Conservation (phyloP, 495 filamentous ascomycete genomes). For the Penicillium argentinense region DNA sequence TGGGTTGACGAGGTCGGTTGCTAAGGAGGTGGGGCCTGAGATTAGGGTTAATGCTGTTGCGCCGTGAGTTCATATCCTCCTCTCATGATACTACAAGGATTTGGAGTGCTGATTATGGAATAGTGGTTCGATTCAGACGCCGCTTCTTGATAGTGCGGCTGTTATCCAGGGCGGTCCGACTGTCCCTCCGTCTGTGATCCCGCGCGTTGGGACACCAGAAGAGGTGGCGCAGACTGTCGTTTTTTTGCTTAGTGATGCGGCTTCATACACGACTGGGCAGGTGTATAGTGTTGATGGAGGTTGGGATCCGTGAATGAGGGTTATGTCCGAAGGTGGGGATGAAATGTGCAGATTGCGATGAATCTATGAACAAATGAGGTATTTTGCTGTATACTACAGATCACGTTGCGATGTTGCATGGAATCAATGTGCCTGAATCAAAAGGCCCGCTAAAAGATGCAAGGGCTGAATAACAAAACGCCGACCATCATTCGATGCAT, state of each 20-base stretch:
- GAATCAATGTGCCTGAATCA: too few relatives aligned
- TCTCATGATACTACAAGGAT: too few relatives aligned
- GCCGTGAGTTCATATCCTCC: constrained; percentile 39
- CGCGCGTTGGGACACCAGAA: constrained; percentile 42
- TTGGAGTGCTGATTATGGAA: too few relatives aligned
- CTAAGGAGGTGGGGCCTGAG: constrained; percentile 55
- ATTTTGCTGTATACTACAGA: too few relatives aligned
- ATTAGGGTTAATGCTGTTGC: constrained; percentile 62
- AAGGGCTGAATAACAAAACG: too few relatives aligned
- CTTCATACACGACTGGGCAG: constrained; percentile 53
- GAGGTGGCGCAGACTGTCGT: constrained; percentile 55
- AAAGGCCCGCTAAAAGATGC: too few relatives aligned
- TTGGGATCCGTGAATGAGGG: constrained; percentile 25
- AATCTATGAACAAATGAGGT: too few relatives aligned
- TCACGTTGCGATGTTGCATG: too few relatives aligned
- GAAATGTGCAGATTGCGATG: neutral
- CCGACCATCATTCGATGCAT: neutral
- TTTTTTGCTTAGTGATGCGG: constrained; percentile 57
- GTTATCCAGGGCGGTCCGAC: constrained; percentile 33
- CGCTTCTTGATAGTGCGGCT: constrained; percentile 38
- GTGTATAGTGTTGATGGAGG: constrained; percentile 45
- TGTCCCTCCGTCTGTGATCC: constrained; percentile 40
- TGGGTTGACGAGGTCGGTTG: constrained; percentile 57
- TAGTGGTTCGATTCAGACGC: constrained; percentile 57
- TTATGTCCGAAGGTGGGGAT: neutral